A percentile compares a stretch with the other conserved stretches of the same genome.
Evolutionary conservation across 805 yeast genomes (phyloP).

Genomic region (Candida hispaniensis): DNA sequence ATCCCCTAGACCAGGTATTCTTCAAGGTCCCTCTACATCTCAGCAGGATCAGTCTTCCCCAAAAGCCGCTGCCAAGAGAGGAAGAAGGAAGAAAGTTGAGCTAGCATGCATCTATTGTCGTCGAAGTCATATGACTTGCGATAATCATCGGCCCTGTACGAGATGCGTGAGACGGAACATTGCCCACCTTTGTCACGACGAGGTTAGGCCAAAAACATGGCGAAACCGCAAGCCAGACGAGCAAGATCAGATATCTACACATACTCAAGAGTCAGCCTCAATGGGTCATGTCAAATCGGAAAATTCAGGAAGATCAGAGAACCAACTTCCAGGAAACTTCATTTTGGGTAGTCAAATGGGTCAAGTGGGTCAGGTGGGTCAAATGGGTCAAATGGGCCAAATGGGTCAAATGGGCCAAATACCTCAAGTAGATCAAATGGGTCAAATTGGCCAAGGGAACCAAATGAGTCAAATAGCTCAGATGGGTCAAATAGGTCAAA

Average conservation of each 20-base stretch:
- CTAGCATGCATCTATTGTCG: conserved; percentile 83
- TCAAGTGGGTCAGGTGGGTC: neutral
- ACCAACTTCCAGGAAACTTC: no score
- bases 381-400: no score
- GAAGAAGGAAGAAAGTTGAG: conserved; percentile 14
- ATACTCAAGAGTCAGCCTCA: no score
- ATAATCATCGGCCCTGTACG: conserved; percentile 58
- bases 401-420: conserved; percentile 1
- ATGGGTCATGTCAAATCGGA: no score
- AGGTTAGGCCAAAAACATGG: no score
- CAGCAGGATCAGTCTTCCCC: conserved; percentile 6
- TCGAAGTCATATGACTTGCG: conserved; percentile 90
- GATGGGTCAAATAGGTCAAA: no score
- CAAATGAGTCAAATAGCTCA: no score
- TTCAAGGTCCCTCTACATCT: conserved; percentile 1
- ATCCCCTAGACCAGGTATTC: conserved; percentile 2
- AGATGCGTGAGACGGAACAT: conserved; percentile 81
- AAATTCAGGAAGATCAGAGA: no score
- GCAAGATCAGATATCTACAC: neutral
- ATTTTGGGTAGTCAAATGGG: no score
- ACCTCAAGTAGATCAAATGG: no score
- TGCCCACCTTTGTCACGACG: conserved; percentile 78
- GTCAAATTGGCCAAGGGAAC: neutral
- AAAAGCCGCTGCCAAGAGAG: conserved; percentile 5
- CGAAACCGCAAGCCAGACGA: conserved; percentile 15